Percentiles rank a stretch among this genome's conserved stretches.
These are phyloP conservation scores for Starmerella kuoi DNA, from an alignment of 805 yeast genomes.

Conservation along the genomic window DNA sequence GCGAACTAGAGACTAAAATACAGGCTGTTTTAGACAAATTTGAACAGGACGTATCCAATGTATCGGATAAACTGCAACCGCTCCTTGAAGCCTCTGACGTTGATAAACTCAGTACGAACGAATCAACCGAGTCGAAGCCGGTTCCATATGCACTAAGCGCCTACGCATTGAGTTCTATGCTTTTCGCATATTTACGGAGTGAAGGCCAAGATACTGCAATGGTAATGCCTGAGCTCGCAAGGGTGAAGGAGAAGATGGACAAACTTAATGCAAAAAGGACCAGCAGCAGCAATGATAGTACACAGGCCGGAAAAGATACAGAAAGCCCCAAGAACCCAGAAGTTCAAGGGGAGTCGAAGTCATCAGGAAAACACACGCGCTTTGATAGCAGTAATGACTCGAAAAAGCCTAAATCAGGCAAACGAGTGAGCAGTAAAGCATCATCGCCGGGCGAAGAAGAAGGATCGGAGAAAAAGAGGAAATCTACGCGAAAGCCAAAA, in stretches of 20 bases:
- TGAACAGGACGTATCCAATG: conserved; percentile 14
- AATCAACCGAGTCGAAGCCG: conserved; percentile 7
- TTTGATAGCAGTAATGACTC: neutral
- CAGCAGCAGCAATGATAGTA: neutral
- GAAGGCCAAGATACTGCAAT: conserved; percentile 44
- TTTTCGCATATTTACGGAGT: conserved; percentile 48
- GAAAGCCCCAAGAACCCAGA: too few species aligned
- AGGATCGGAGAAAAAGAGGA: too few species aligned
- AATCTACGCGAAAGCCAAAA: too few species aligned
- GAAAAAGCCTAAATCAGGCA: neutral
- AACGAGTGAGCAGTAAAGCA: too few species aligned
- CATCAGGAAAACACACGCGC: neutral
- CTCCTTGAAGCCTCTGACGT: conserved; percentile 14
- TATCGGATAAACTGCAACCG: conserved; percentile 14
- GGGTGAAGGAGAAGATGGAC: conserved; percentile 36
- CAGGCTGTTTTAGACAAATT: conserved; percentile 16
- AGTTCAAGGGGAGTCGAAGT: too few species aligned
- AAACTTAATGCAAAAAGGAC: neutral
- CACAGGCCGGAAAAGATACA: neutral
- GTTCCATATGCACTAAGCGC: conserved; percentile 27
- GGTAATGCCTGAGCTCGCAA: conserved; percentile 35
- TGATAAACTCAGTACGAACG: conserved; percentile 17
- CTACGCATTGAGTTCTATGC: conserved; percentile 44
- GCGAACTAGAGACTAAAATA: conserved; percentile 11
- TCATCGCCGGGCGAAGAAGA: neutral